Evolutionary conservation across 768 basidiomycete genomes (phyloP), one percentile per base, ranked within the genome.

Genomic region (Suillus sp.): DNA sequence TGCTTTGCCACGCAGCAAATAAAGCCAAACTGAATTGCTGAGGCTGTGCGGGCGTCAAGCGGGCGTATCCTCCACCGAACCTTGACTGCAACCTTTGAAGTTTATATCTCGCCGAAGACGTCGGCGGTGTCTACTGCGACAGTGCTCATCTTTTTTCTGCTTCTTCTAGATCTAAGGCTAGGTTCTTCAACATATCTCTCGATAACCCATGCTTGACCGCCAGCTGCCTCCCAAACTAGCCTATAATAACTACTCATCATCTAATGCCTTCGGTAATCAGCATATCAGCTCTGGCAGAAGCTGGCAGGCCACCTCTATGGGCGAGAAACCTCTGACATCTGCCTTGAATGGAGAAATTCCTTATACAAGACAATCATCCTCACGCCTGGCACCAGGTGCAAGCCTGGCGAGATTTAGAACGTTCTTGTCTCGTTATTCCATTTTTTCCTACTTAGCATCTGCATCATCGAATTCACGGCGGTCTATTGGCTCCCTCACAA

Each of bases 381-480:
- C 64, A 9, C 64, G 56, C 38, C 40, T 65, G 35, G 62, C 67
- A 2, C 59, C 66, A 20, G 25, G 59, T 32, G 61, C 59, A 7
- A 66, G 69, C 43, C 54, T 51, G 56, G 55, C 68, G 22, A 68
- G 53, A 37, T 7, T 73, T 57, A 70, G 63, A 66, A 66, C 25
- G 13, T 27, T 67, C 22, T 60, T 76, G 32, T 57, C 61, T 54
- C 71, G 69, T 47, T 65, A 55, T 14, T 54, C 69, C 47, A 61
- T 65, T 35, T 51, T 55, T 40, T 60, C 64, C 14, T 66, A 66
- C n/a, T 43, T 48, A 48, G 16, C 64, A 74, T 43, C 69, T 68
- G 59, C 75, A 4, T 65, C 76, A 40, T 69, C 65, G 27, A 51
- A 51, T 59, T 63, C 67, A 34, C 74, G 75, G 63, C 70, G 71